Conservation (phyloP, 2,329 filamentous ascomycete genomes). For the Aureobasidium leucospermi region DNA sequence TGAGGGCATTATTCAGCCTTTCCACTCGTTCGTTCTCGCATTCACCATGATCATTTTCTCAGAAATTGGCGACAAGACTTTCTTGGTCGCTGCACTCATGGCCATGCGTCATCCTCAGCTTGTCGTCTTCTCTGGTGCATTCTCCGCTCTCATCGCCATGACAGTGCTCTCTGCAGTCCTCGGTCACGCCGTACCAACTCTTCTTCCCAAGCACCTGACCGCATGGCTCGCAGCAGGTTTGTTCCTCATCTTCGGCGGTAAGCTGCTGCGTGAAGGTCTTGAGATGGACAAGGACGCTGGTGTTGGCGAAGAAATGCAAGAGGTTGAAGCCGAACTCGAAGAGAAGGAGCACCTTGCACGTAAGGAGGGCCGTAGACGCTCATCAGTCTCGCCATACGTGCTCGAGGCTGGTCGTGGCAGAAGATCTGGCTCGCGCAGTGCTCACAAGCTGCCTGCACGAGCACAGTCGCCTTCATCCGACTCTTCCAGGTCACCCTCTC, state of each 20-base stretch:
- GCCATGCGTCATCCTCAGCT: conserved; percentile 96
- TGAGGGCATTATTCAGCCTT: conserved; percentile 63
- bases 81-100: conserved; percentile 94
- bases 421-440: conserved; percentile 51
- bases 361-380: conserved; percentile 55
- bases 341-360: conserved; percentile 78
- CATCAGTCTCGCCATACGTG: conserved; percentile 60
- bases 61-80: conserved; percentile 97
- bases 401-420: conserved; percentile 73
- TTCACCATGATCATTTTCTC: conserved; percentile 97
- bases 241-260: conserved; percentile 67
- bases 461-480: conserved; percentile 15
- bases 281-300: conserved; percentile 85
- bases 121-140: conserved; percentile 91
- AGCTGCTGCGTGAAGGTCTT: conserved; percentile 65
- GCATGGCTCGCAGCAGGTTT: conserved; percentile 77
- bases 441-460: conserved; percentile 17
- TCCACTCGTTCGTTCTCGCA: conserved; percentile 85
- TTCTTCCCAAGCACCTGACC: conserved; percentile 86
- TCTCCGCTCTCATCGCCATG: conserved; percentile 85
- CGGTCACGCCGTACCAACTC: conserved; percentile 81
- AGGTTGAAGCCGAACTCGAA: conserved; percentile 88
- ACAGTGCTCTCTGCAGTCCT: conserved; percentile 88
- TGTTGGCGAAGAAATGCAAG: conserved; percentile 93
- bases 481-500: conserved; percentile 8